Base-by-base conservation (phyloP, 306 rosid species). In the Myrica gale region DNA sequence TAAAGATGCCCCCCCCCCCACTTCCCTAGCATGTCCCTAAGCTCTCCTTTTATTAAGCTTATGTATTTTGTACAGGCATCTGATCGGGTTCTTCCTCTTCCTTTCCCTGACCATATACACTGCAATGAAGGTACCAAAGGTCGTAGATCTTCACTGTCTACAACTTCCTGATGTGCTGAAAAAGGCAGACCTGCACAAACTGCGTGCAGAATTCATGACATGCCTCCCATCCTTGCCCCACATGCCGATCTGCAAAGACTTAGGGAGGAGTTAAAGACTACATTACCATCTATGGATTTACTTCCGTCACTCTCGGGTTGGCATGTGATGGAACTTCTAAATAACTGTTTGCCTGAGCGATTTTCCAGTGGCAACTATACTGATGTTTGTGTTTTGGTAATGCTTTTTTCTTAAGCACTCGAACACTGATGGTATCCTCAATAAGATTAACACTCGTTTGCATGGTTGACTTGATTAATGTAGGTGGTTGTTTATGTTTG, bases 51-150 rank as follows among this genome's bases (percentile, higher is more conserved):
- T 13, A n/a, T 43, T 66, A 42, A 66, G 48, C 70, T 17, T 43
- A 42, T 66, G 12, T 26, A 5, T 77, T 72, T 69, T 67, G 41
- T 88, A 81, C 86, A 95, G 99, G 91, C 99, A 95, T 88, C 88
- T 95, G 88, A 89, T 95, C 7, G 99, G 99, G 78, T 95, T 95
- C 86, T 88, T 95, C 88, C 80, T 95, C 73, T 95, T 95, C 82
- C 97, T 95, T 60, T 48, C 96, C 78, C 84, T 95, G 87, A 95
- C 99, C 79, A 75, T 95, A 85, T 95, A 88, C 89, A 95, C 99
- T 69, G 96, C 93, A 58, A 85, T 78, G 83, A 81, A 90, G 88
- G 72, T 92, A 84, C 99, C 99, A 4, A 83, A 71, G 23, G 96
- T 89, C 45, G 90, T 89, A 48, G 97, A 95, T 87, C 89, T 92